These are phyloP conservation scores for Deinandra increscens DNA, from an alignment of 129 eudicot genomes.

Conservation along the genomic window DNA sequence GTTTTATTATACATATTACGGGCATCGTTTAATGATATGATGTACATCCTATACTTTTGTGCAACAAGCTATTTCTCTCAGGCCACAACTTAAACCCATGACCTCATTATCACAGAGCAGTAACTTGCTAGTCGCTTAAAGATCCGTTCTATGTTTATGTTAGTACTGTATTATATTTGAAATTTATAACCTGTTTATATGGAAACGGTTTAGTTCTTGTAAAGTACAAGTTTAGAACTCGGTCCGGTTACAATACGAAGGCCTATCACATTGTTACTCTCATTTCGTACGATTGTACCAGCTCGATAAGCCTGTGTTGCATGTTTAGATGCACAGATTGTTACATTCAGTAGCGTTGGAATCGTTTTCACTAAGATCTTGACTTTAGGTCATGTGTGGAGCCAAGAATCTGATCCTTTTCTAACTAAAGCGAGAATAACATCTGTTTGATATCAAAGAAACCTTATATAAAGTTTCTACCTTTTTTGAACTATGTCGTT, in stretches of 20 bases:
- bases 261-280: background rate
- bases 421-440: conserved; percentile 10
- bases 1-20: too few species aligned
- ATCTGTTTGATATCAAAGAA: conserved; percentile 10
- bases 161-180: too few species aligned
- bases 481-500: background rate
- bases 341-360: background rate
- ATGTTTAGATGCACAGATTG: background rate
- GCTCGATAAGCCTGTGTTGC: background rate
- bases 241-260: background rate
- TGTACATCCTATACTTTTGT: too few species aligned
- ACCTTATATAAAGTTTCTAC: conserved; percentile 4
- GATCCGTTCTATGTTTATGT: too few species aligned
- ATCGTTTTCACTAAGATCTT: conserved; percentile 1
- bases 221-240: background rate
- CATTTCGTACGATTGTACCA: background rate
- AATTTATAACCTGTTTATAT: too few species aligned
- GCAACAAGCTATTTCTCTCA: too few species aligned
- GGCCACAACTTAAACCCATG: too few species aligned
- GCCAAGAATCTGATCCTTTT: conserved; percentile 34
- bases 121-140: too few species aligned
- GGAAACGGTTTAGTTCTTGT: too few species aligned
- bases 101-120: too few species aligned
- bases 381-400: background rate
- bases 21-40: too few species aligned